Base-by-base conservation (phyloP, 306 rosid species). In the Glycine latifolia region DNA sequence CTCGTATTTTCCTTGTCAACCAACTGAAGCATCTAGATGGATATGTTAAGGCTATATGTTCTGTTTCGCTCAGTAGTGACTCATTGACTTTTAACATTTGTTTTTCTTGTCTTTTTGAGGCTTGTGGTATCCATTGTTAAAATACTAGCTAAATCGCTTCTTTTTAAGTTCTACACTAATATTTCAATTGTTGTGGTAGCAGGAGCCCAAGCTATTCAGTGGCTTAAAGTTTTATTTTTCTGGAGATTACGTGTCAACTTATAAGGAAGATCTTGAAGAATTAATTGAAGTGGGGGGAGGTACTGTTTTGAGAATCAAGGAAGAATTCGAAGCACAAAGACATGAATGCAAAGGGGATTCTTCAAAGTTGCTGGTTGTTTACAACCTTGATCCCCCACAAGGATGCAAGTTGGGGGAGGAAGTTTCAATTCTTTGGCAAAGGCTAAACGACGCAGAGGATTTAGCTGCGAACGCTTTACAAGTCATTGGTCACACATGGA, bases 401-500 rank as follows among this genome's bases (percentile, higher is more conserved):
- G 99, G 91, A 75, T 86, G 91, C 82, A 87, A 81, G 86, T 87
- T 93, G 63, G 99, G 92, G 15, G 98, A 93, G 8, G 97, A 93
- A 91, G 98, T 92, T 79, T 85, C 93, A 8, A 89, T 89, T 81
- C 89, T 93, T 71, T 96, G 96, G 96, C 86, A 91, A 73, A 88
- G 99, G 81, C 65, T 91, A 62, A 93, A 75, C 6, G 97, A 92
- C 69, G 98, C 97, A 35, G 90, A 87, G 81, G 98, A 89, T 83
- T 46, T 92, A 83, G 97, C 98, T 66, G 78, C 81, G 2, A 67
- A 60, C 55, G 81, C 90, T 15, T 67, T 83, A 86, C 90, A 85
- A 81, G 90, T 91, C 10, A 80, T 92, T 66, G 98, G 93, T 69
- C 96, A 93, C 77, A 91, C 99, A 0, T 91, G 98, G 98, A 86